phyloP scores from a whole-genome alignment of 345 rosid genomes.

The Cardamine resedifolia region DNA sequence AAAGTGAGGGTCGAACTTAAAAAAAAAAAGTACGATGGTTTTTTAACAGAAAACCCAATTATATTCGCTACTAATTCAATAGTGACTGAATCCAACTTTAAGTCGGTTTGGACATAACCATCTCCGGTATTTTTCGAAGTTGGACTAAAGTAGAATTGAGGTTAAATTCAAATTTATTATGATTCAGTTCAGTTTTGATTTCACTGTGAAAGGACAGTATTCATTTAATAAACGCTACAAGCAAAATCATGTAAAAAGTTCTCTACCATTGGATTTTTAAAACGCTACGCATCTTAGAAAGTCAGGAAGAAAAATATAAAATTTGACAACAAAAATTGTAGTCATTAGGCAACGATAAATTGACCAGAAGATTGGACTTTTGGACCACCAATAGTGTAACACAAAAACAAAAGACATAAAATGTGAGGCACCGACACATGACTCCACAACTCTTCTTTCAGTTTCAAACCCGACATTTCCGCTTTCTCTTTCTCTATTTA shows the following conservation, averaged over 20 bases:
- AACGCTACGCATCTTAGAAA: neutral
- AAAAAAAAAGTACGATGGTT: too few relatives aligned
- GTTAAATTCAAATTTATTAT: neutral
- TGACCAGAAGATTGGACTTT: neutral
- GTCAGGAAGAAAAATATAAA: neutral
- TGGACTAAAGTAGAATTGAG: neutral
- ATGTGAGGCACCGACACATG: constrained; percentile 20
- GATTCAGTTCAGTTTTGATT: neutral
- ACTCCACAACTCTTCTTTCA: constrained; percentile 1
- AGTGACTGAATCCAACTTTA: neutral
- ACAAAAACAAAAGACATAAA: constrained; percentile 5
- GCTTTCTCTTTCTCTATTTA: neutral
- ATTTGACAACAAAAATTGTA: neutral
- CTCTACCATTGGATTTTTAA: neutral
- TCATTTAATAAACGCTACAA: neutral
- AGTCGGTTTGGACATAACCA: neutral
- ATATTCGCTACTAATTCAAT: too few relatives aligned
- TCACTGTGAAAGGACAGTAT: neutral
- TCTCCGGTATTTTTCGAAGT: neutral
- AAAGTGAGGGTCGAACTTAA: too few relatives aligned
- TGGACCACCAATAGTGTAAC: neutral
- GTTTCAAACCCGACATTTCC: constrained; percentile 8
- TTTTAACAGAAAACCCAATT: too few relatives aligned
- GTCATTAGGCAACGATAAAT: neutral
- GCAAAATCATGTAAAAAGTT: neutral